Conservation (phyloP, 2,329 filamentous ascomycete genomes). For the Myotisia sp. region DNA sequence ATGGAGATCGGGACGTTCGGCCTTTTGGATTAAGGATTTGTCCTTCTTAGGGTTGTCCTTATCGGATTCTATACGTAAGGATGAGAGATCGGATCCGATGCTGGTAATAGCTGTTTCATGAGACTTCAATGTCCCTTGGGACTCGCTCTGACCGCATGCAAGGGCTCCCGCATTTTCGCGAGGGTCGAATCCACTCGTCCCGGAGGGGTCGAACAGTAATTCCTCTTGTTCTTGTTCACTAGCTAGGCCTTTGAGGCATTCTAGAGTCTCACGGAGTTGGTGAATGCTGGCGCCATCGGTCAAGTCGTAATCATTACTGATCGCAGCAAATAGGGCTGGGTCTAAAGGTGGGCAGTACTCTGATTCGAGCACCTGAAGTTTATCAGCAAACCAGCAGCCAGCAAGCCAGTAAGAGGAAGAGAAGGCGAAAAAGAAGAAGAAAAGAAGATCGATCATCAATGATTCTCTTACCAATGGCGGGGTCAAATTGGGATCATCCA, state of each 20-base stretch:
- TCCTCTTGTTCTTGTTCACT: conserved; percentile 52
- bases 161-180: conserved; percentile 17
- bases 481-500: conserved; percentile 4
- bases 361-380: conserved; percentile 38
- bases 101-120: conserved; percentile 38
- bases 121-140: conserved; percentile 26
- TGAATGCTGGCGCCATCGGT: conserved; percentile 36
- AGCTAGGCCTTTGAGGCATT: conserved; percentile 52
- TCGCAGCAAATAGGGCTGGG: conserved; percentile 59
- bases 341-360: conserved; percentile 65
- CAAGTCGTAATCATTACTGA: conserved; percentile 60
- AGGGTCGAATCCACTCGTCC: conserved; percentile 38
- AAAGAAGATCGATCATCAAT: neutral
- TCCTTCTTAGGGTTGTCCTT: neutral
- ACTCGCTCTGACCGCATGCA: conserved; percentile 18
- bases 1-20: conserved; percentile 4
- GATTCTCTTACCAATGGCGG: too few species aligned
- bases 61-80: conserved; percentile 19
- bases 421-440: too few species aligned
- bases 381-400: conserved; percentile 1
- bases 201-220: conserved; percentile 61
- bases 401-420: too few species aligned
- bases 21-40: neutral
- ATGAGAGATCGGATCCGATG: conserved; percentile 34
- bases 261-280: conserved; percentile 45